phyloP scores from a whole-genome alignment of 208 protist species.

The Leishmania mexicana region DNA sequence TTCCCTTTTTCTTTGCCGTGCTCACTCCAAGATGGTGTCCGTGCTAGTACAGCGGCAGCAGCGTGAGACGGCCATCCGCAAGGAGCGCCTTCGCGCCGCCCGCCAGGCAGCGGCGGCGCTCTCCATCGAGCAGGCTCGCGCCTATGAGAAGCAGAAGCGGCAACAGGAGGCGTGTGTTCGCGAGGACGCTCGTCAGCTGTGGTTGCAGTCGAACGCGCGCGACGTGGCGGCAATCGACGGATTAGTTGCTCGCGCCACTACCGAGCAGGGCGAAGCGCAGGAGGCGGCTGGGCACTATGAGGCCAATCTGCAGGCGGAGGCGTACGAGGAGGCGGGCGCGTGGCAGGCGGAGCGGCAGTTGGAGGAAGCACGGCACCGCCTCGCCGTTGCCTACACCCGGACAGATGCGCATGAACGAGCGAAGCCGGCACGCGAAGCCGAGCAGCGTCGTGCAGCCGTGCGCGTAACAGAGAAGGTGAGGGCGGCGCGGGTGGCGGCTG shows the following conservation, averaged over 20 bases:
- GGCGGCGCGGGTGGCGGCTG: slow-evolving; percentile 25
- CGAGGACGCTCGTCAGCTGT: slow-evolving; percentile 34
- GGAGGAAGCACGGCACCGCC: slow-evolving; percentile 45
- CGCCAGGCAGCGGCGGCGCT: slow-evolving; percentile 45
- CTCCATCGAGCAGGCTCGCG: slow-evolving; percentile 45
- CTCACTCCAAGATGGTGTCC: slow-evolving; percentile 54
- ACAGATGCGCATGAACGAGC: slow-evolving; percentile 29
- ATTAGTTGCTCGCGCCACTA: slow-evolving; percentile 26
- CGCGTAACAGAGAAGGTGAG: slow-evolving; percentile 23
- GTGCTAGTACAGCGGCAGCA: slow-evolving; percentile 57
- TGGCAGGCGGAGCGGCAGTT: slow-evolving; percentile 62
- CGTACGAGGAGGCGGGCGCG: slow-evolving; percentile 42
- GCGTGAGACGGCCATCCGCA: slow-evolving; percentile 49
- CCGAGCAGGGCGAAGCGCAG: slow-evolving; percentile 27
- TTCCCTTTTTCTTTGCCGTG: background rate
- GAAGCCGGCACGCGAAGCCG: slow-evolving; percentile 7
- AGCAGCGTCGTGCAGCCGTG: slow-evolving; percentile 36
- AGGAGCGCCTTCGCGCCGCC: slow-evolving; percentile 50
- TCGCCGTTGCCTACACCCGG: slow-evolving; percentile 43
- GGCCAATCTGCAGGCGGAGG: slow-evolving; percentile 36
- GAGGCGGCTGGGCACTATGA: slow-evolving; percentile 7
- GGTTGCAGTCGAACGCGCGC: slow-evolving; percentile 35
- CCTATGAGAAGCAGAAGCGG: slow-evolving; percentile 54
- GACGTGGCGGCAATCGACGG: slow-evolving; percentile 34
- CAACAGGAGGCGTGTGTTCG: slow-evolving; percentile 36